Evolutionary conservation across 768 basidiomycete species (phyloP).

Genomic region (Pisolithus tinctorius): DNA sequence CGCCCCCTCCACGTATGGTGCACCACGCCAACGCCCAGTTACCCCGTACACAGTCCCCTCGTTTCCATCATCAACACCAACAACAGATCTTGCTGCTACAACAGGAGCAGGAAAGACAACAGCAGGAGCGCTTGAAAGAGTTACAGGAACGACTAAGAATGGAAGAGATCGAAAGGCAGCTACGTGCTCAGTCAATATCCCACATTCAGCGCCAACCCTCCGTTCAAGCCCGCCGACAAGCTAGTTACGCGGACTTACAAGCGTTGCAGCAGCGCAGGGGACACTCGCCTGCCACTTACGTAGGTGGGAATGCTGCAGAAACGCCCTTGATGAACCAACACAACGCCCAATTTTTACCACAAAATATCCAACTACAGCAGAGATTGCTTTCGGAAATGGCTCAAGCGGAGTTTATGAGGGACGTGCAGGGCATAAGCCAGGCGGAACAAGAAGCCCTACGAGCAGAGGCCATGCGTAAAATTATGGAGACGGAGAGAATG

Average conservation of each 20-base stretch:
- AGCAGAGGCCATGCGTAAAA: slow-evolving; percentile 79
- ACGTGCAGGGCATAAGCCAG: slow-evolving; percentile 53
- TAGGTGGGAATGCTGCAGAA: slow-evolving; percentile 19
- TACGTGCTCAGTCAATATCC: slow-evolving; percentile 46
- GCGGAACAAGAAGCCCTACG: slow-evolving; percentile 66
- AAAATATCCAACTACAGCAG: slow-evolving; percentile 68
- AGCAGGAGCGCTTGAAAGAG: slow-evolving; percentile 51
- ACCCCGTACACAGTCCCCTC: slow-evolving; percentile 69
- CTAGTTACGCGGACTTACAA: slow-evolving; percentile 45
- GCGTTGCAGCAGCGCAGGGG: slow-evolving; percentile 45
- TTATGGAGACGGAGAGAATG: slow-evolving; percentile 84
- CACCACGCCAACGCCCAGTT: slow-evolving; percentile 21
- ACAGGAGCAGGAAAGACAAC: slow-evolving; percentile 57
- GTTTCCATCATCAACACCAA: slow-evolving; percentile 69
- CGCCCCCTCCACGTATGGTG: slow-evolving; percentile 70
- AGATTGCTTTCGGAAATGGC: slow-evolving; percentile 71
- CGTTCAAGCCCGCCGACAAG: slow-evolving; percentile 31
- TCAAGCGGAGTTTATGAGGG: slow-evolving; percentile 60
- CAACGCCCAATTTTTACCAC: slow-evolving; percentile 47
- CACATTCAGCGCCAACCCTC: slow-evolving; percentile 38
- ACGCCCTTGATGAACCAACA: slow-evolving; percentile 42
- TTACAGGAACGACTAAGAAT: slow-evolving; percentile 57
- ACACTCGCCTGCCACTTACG: slow-evolving; percentile 40
- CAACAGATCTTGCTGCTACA: slow-evolving; percentile 64
- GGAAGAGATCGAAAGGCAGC: slow-evolving; percentile 62